Evolutionary conservation across 805 yeast species (phyloP).

Genomic region (Pichia thaimueangensis): DNA sequence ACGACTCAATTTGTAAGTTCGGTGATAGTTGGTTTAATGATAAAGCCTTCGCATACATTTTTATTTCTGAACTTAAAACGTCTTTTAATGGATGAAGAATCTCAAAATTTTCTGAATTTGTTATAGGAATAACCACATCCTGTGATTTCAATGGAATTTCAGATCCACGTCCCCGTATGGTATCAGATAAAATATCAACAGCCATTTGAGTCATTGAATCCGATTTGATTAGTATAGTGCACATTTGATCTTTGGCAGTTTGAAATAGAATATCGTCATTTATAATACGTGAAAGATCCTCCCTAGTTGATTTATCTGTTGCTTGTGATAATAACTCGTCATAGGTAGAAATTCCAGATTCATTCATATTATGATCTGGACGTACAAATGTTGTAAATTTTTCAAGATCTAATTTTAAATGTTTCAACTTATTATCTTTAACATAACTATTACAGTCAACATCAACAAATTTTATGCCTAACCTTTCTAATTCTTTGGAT

Average conservation of each 20-base stretch:
- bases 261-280: constrained; percentile 39
- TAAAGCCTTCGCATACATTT: constrained; percentile 42
- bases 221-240: constrained; percentile 62
- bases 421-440: constrained; percentile 25
- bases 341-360: constrained; percentile 14
- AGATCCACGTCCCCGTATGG: constrained; percentile 84
- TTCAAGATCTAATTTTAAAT: constrained; percentile 28
- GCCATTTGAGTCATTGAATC: constrained; percentile 82
- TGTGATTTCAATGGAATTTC: constrained; percentile 37
- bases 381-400: constrained; percentile 21
- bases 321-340: constrained; percentile 33
- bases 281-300: constrained; percentile 52
- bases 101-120: constrained; percentile 25
- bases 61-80: constrained; percentile 61
- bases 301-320: constrained; percentile 53
- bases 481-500: constrained; percentile 14
- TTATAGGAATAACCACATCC: too few species aligned
- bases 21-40: constrained; percentile 32
- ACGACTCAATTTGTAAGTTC: background rate
- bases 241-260: constrained; percentile 38
- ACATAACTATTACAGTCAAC: constrained; percentile 38
- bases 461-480: constrained; percentile 35
- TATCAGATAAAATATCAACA: constrained; percentile 66
- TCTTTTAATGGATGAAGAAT: constrained; percentile 71
- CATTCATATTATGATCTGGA: constrained; percentile 2